A percentile compares a stretch with the other conserved stretches of the same genome.
phyloP scores from a whole-genome alignment of 345 rosid species.

The Acer yangbiense region DNA sequence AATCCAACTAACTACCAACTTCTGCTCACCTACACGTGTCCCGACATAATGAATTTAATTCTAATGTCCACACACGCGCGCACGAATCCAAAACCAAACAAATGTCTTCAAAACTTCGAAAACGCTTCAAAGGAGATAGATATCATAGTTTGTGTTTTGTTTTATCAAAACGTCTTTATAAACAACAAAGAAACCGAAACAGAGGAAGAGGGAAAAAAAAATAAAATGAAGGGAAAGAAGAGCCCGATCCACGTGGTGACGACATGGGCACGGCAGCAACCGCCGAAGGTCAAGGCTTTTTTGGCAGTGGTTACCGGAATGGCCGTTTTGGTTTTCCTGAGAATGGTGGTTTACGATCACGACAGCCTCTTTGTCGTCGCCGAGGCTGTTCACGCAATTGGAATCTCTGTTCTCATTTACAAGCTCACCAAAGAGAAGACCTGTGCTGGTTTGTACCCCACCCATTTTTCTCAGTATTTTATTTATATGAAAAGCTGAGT shows the following conservation, averaged over 20 bases:
- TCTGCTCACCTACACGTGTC: too few species aligned
- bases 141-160: too few species aligned
- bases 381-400: constrained; percentile 84
- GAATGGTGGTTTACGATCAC: constrained; percentile 83
- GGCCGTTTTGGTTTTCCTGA: constrained; percentile 66
- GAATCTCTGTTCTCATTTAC: constrained; percentile 84
- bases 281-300: constrained; percentile 81
- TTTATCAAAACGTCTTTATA: too few species aligned
- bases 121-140: too few species aligned
- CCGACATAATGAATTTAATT: too few species aligned
- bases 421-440: constrained; percentile 90
- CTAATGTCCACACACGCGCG: too few species aligned
- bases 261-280: constrained; percentile 87
- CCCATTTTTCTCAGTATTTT: too few species aligned
- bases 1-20: too few species aligned
- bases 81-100: too few species aligned
- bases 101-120: too few species aligned
- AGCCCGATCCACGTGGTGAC: constrained; percentile 67
- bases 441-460: constrained; percentile 61
- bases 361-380: constrained; percentile 90
- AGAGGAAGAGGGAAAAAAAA: not conserved
- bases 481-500: too few species aligned
- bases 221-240: constrained; percentile 59
- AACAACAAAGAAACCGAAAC: not conserved
- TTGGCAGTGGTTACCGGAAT: constrained; percentile 66